A percentile compares a stretch with the other conserved stretches of the same genome.
Conservation (phyloP, 495 filamentous ascomycete species). For the Chaetomium cochliodes region DNA sequence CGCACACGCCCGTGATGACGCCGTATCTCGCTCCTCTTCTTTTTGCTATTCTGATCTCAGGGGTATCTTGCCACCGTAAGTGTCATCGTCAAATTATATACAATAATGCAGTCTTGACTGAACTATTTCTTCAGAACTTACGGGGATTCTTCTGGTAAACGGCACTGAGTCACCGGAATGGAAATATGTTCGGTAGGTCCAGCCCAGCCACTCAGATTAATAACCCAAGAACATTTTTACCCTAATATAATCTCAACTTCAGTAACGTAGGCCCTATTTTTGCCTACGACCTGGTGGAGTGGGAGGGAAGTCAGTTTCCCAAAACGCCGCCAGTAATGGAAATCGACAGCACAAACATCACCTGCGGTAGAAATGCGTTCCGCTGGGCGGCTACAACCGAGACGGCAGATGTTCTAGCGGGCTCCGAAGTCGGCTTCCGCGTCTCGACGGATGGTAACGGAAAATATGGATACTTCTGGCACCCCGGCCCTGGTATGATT, state of each 20-base stretch:
- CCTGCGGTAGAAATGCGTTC: constrained; percentile 24
- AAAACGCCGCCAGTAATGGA: constrained; percentile 5
- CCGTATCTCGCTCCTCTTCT: not conserved
- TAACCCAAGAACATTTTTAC: not conserved
- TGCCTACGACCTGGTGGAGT: too few species aligned
- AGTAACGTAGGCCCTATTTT: not conserved
- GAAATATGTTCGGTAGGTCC: constrained; percentile 11
- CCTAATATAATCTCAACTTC: not conserved
- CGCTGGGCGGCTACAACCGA: constrained; percentile 18
- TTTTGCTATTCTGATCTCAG: not conserved
- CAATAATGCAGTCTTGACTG: too few species aligned
- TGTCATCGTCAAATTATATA: not conserved
- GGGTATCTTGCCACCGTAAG: constrained; percentile 4
- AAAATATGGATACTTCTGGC: constrained; percentile 14
- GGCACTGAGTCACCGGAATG: constrained; percentile 12
- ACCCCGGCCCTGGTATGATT: constrained; percentile 23
- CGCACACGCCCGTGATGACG: not conserved
- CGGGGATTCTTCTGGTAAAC: not conserved
- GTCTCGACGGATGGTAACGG: constrained; percentile 22
- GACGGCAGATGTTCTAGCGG: constrained; percentile 26
- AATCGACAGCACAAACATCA: constrained; percentile 17
- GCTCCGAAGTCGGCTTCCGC: constrained; percentile 26
- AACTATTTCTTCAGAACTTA: not conserved
- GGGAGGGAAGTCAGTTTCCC: not conserved
- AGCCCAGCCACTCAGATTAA: too few species aligned